Evolutionary conservation across 306 rosid genomes (phyloP).

Genomic region (Lathyrus tuberosus): DNA sequence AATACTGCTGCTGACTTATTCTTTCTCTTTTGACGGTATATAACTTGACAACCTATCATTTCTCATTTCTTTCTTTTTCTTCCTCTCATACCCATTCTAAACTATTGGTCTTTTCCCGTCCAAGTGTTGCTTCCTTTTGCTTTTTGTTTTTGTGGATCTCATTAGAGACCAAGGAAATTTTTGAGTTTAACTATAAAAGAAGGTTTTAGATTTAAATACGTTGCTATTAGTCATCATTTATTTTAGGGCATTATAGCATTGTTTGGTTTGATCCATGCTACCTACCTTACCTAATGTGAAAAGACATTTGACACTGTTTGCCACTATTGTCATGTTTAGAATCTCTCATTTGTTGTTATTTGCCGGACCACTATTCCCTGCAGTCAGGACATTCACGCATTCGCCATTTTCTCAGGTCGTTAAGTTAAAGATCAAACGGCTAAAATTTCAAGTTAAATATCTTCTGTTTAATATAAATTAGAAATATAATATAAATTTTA

Average conservation of each 20-base stretch:
- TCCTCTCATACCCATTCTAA: background rate
- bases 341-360: background rate
- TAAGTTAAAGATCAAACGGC: too few relatives aligned
- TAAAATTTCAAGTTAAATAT: too few relatives aligned
- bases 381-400: too few relatives aligned
- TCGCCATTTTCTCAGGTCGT: too few relatives aligned
- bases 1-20: background rate
- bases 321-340: background rate
- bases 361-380: background rate
- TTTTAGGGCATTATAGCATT: background rate
- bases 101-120: background rate
- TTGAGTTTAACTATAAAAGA: background rate
- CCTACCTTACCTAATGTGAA: background rate
- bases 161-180: background rate
- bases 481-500: too few relatives aligned
- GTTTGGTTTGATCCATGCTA: slow-evolving; percentile 17
- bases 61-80: background rate
- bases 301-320: background rate
- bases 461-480: too few relatives aligned
- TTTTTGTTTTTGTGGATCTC: background rate
- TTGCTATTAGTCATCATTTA: background rate
- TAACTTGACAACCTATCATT: background rate
- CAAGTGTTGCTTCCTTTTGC: background rate
- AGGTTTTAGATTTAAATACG: background rate
- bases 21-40: background rate